Conservation (phyloP, 2,329 filamentous ascomycete species). For the Colletotrichum chlorophyti region DNA sequence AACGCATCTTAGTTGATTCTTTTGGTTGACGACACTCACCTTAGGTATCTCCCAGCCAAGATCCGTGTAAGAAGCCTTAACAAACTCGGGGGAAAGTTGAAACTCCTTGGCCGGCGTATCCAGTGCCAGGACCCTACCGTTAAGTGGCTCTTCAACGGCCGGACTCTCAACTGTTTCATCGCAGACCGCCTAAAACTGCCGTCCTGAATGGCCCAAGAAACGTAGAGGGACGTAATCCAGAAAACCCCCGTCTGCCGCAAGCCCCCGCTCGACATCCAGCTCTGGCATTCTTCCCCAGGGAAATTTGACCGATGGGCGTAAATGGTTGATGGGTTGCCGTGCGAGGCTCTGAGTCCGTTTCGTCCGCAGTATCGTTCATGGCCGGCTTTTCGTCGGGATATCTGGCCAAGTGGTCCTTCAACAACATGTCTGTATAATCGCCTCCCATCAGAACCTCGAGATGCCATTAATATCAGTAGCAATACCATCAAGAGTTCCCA, state of each 20-base stretch:
- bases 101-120: conserved; percentile 42
- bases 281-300: conserved; percentile 41
- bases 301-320: conserved; percentile 50
- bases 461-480: no score
- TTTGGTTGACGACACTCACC: conserved; percentile 35
- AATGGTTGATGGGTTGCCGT: conserved; percentile 34
- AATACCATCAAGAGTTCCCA: no score
- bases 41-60: conserved; percentile 34
- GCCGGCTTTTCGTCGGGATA: conserved; percentile 41
- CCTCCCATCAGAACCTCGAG: no score
- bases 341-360: no score
- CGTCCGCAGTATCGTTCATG: conserved; percentile 44
- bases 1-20: neutral
- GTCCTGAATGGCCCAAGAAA: conserved; percentile 45
- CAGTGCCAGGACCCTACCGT: conserved; percentile 41
- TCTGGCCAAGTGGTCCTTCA: conserved; percentile 35
- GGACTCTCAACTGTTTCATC: conserved; percentile 43
- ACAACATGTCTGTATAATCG: no score
- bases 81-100: conserved; percentile 34
- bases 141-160: conserved; percentile 39
- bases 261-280: conserved; percentile 38
- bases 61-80: conserved; percentile 36
- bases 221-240: conserved; percentile 50
- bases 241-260: conserved; percentile 38
- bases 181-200: conserved; percentile 43